phyloP scores from a whole-genome alignment of 2,329 filamentous ascomycete genomes.

The Ceratocystis cubensis region DNA sequence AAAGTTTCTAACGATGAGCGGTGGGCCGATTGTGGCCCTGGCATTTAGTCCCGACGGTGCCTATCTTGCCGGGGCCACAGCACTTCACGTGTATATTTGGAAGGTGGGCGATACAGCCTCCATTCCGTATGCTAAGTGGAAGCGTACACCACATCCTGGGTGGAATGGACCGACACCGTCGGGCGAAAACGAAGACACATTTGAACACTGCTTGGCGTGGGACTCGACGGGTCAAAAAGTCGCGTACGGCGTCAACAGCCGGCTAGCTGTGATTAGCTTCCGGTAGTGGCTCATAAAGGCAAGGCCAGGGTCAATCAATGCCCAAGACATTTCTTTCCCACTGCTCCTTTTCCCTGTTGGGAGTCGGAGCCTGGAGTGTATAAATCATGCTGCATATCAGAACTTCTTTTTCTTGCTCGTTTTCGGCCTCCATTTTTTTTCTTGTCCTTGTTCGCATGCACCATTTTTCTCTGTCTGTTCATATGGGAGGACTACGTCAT shows the following conservation, averaged over 20 bases:
- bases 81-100: slow-evolving; percentile 49
- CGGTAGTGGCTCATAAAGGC: slow-evolving; percentile 23
- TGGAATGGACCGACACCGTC: slow-evolving; percentile 45
- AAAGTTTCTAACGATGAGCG: slow-evolving; percentile 48
- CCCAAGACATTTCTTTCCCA: too few species aligned
- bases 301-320: too few species aligned
- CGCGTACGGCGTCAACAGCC: slow-evolving; percentile 50
- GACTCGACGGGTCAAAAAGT: slow-evolving; percentile 49
- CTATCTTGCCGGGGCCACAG: slow-evolving; percentile 50
- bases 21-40: slow-evolving; percentile 41
- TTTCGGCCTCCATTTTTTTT: not conserved
- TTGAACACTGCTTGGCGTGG: slow-evolving; percentile 50
- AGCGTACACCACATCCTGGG: slow-evolving; percentile 40
- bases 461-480: not conserved
- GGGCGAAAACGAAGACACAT: slow-evolving; percentile 44
- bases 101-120: slow-evolving; percentile 44
- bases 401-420: slow-evolving; percentile 1
- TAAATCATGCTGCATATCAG: slow-evolving; percentile 10
- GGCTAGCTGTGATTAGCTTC: slow-evolving; percentile 42
- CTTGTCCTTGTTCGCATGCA: too few species aligned
- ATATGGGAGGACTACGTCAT: not conserved
- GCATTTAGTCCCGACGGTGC: slow-evolving; percentile 52
- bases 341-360: not conserved
- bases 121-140: slow-evolving; percentile 50
- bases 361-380: not conserved